Percentiles rank a stretch among this genome's conserved stretches.
These are phyloP conservation scores for Senna tora DNA, from an alignment of 306 rosid species.

Conservation along the genomic window DNA sequence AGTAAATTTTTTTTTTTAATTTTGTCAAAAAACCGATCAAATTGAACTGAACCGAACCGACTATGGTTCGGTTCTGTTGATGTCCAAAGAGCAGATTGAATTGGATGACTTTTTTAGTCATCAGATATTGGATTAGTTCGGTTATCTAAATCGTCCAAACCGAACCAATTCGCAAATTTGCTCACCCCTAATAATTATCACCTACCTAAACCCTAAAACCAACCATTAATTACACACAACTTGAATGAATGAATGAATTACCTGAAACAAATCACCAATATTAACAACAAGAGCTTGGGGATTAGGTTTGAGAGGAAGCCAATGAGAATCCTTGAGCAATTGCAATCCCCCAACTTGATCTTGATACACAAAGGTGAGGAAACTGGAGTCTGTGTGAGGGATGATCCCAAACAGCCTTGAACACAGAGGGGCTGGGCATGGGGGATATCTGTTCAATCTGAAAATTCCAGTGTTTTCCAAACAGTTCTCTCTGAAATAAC, in stretches of 20 bases:
- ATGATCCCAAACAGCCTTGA: slow-evolving; percentile 58
- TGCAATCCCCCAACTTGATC: slow-evolving; percentile 56
- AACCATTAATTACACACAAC: no score
- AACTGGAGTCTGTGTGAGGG: slow-evolving; percentile 67
- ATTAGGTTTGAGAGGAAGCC: slow-evolving; percentile 58
- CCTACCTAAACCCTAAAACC: no score
- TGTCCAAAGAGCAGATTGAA: no score
- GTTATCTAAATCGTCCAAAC: no score
- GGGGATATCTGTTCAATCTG: slow-evolving; percentile 72
- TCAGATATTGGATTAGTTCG: no score
- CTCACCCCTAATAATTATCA: no score
- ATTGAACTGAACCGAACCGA: no score
- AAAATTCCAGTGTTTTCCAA: slow-evolving; percentile 46
- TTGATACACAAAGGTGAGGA: slow-evolving; percentile 54
- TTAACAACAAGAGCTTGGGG: slow-evolving; percentile 59
- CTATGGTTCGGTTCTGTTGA: no score
- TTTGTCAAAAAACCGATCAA: no score
- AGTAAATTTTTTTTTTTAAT: no score
- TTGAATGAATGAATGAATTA: slow-evolving; percentile 32
- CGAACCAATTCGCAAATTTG: no score
- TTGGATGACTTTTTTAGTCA: no score
- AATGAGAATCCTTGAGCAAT: slow-evolving; percentile 51
- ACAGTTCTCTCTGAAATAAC: slow-evolving; percentile 61
- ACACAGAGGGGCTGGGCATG: slow-evolving; percentile 60
- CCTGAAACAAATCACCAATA: slow-evolving; percentile 85